phyloP scores from a whole-genome alignment of 2,329 filamentous ascomycete species.

The Hymenotorrendiella dingleyae region DNA sequence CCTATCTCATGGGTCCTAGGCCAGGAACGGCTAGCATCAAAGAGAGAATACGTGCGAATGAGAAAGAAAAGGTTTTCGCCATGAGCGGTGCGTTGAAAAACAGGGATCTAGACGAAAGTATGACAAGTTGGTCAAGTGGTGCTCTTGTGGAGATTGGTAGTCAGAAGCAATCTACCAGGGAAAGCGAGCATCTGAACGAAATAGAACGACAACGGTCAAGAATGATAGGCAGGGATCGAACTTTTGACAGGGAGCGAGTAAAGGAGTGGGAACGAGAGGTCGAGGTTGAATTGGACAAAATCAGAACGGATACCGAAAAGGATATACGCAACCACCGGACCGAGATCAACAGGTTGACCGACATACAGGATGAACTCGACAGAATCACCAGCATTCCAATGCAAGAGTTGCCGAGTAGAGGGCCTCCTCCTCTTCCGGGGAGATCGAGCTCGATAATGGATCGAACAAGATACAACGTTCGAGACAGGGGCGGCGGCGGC shows the following conservation, averaged over 20 bases:
- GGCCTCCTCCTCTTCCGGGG: too few relatives aligned
- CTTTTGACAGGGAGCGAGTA: neutral
- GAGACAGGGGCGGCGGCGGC: too few relatives aligned
- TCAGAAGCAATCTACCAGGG: neutral
- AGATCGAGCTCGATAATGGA: too few relatives aligned
- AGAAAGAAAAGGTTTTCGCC: neutral
- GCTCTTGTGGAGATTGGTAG: neutral
- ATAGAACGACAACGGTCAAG: neutral
- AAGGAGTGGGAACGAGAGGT: neutral
- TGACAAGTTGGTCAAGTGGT: neutral
- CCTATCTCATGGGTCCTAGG: neutral
- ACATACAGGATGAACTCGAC: too few relatives aligned
- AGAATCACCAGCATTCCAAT: too few relatives aligned
- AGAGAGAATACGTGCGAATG: neutral
- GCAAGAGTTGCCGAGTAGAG: too few relatives aligned
- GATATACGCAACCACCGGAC: too few relatives aligned
- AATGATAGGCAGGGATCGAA: neutral
- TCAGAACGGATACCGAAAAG: neutral
- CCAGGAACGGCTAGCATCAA: conserved; percentile 1
- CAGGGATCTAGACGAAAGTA: neutral
- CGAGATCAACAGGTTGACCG: too few relatives aligned
- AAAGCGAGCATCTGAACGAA: neutral
- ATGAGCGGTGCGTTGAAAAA: neutral
- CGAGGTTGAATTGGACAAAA: neutral
- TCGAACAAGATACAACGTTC: too few relatives aligned